Base-by-base conservation (phyloP, 2,329 filamentous ascomycete species). In the Gliomastix tumulicola region DNA sequence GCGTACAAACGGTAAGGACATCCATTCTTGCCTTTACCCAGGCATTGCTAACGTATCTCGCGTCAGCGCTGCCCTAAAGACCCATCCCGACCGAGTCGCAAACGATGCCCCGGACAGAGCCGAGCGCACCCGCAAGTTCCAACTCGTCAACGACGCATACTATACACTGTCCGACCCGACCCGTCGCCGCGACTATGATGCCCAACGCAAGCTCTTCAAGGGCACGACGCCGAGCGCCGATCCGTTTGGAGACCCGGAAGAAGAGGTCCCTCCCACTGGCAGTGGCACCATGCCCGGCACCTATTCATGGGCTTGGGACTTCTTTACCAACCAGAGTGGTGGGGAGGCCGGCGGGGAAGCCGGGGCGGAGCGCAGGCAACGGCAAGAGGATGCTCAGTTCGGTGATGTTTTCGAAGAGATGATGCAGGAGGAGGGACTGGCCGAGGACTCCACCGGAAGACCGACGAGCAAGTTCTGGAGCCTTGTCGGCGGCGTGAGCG, bases 81-180 rank as follows among this genome's bases (percentile, higher is more conserved):
- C 86, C 45, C 90, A 97, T 59, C 90, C 90, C 3, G 92, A 98
- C 59, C 85, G 92, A 41, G 88, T 98, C 28, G 74, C 88, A 20
- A 66, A 76, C 46, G 79, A 88, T 62, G 90, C 88, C 6, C 87
- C 89, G 25, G 88, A 97, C 49, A 86, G 90, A 44, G 61, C 78
- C 17, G 62, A 76, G 11, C 84, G 89, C 52, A 98, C 92, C 6
- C 85, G 84, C 53, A 82, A 82, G 56, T 95, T 95, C 67, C 88
- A 95, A 60, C 77, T 85, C 46, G 85, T 95, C 52, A 94, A 94
- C 65, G 88, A 94, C 54, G 88, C 88, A 44, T 95, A 94, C 69
- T 94, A 87, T 60, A 89, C 86, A 1, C 79, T 97, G 20, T 94
- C 86, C 0, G 89, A 97, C 56, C 55, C 81, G 8, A 63, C 69